Evolutionary conservation across 129 eudicot species (phyloP).

Genomic region (Logfia minima): DNA sequence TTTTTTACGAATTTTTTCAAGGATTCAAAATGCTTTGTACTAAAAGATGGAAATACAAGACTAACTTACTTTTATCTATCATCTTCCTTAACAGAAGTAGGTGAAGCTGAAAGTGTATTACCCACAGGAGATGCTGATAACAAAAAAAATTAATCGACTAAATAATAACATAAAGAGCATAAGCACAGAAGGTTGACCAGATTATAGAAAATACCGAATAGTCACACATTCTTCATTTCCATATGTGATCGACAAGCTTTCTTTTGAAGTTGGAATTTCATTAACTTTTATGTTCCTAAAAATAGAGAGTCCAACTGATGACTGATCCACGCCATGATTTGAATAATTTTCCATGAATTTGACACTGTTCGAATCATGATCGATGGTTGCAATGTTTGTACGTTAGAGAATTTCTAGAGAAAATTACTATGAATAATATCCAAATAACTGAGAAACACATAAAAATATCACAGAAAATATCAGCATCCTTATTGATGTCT

Average conservation of each 20-base stretch:
- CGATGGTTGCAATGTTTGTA: not conserved
- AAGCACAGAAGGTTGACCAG: not conserved
- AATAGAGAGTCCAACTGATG: too few species aligned
- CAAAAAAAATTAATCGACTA: not conserved
- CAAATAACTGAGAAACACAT: not conserved
- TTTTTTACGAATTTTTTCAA: slow-evolving; percentile 1
- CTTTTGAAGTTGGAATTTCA: too few species aligned
- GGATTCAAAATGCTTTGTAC: slow-evolving; percentile 4
- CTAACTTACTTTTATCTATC: slow-evolving; percentile 24
- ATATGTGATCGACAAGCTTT: not conserved
- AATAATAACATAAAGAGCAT: not conserved
- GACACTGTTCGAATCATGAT: too few species aligned
- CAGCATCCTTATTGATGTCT: slow-evolving; percentile 21
- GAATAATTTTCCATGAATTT: too few species aligned
- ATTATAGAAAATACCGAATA: slow-evolving; percentile 6
- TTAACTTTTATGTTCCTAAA: too few species aligned
- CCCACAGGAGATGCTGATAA: slow-evolving; percentile 17
- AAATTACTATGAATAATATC: not conserved
- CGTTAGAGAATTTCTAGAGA: not conserved
- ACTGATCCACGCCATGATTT: too few species aligned
- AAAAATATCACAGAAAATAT: slow-evolving; percentile 26
- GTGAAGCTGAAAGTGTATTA: slow-evolving; percentile 8
- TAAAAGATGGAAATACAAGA: not conserved
- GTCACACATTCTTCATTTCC: slow-evolving; percentile 22
- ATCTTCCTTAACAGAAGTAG: slow-evolving; percentile 13